Base-by-base conservation (phyloP, 306 rosid genomes). In the Abrus precatorius region DNA sequence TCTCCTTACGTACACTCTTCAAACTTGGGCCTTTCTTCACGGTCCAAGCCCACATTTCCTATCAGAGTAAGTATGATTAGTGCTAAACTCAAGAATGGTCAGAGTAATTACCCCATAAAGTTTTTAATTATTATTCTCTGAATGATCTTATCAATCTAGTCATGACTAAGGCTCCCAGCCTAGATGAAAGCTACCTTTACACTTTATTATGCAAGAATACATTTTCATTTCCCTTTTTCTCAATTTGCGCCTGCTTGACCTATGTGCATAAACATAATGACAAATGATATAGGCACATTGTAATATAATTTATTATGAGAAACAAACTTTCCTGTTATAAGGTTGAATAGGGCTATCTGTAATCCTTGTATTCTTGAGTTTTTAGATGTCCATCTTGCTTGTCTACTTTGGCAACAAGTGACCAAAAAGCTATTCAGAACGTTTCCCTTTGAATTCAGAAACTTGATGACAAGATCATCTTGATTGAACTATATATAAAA, bases 341-440 rank as follows among this genome's bases (percentile, higher is more conserved):
- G 67, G 53, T 28, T 52, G n/a, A 14, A 7, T 55, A 3, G 57
- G 14, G 53, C 63, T 32, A 12, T 69, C 49, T 56, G 65, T 41
- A 52, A 52, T 67, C 29, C 74, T 59, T 60, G 82, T 32, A 12
- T 70, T 73, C 62, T 77, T 4, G 50, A 77, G 43, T 65, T 70
- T 13, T 29, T 36, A 36, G 28, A 53, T 57, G 49, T 84, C 38
- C 32, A 55, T 65, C 72, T 72, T 56, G 63, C 62, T 61, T 6
- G 29, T 57, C 76, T 55, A 61, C 5, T 45, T 72, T 41, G 63
- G 61, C 45, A n/a, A 59, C 29, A 20, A 60, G 34, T 12, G 56
- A 27, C 61, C 43, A 41, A 65, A 62, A 43, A 14, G 10, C 9
- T 72, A 55, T 81, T 65, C 33, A 44, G 54, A 44, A 43, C 54